Conservation (phyloP, 2,329 filamentous ascomycete species). For the Fusarium newnesense region DNA sequence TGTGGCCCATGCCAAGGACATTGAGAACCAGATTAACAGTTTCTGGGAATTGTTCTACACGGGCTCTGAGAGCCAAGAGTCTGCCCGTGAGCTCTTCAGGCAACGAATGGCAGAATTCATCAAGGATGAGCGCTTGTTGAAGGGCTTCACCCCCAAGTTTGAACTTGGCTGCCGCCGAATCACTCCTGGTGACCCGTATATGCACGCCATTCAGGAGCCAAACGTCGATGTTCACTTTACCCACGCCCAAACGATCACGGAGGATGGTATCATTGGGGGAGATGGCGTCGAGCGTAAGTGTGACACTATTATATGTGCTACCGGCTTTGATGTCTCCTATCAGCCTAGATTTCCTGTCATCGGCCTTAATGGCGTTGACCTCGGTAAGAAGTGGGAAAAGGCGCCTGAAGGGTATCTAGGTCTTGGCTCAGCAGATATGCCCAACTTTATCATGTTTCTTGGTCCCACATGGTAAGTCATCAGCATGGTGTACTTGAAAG, state of each 20-base stretch:
- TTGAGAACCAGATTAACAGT: no score
- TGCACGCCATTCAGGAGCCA: neutral
- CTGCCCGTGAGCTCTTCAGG: no score
- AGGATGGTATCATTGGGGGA: neutral
- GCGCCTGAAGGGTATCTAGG: neutral
- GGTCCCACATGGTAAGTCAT: no score
- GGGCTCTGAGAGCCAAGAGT: no score
- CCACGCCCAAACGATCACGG: no score
- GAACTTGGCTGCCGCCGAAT: no score
- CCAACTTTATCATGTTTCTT: neutral
- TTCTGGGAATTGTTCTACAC: no score
- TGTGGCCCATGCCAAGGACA: no score
- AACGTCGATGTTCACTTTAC: no score
- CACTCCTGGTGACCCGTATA: no score
- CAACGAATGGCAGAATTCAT: neutral
- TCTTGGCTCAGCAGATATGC: neutral
- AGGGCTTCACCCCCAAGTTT: neutral
- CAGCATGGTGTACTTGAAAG: no score
- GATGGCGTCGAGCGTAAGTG: neutral
- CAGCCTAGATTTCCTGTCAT: neutral
- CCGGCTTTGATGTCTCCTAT: constrained; percentile 2
- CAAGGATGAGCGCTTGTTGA: neutral
- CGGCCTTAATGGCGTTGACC: neutral
- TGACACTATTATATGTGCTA: constrained; percentile 5
- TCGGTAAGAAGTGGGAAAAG: neutral